Base-by-base conservation (phyloP, 2,329 filamentous ascomycete species). In the Monosporascus cannonballus region DNA sequence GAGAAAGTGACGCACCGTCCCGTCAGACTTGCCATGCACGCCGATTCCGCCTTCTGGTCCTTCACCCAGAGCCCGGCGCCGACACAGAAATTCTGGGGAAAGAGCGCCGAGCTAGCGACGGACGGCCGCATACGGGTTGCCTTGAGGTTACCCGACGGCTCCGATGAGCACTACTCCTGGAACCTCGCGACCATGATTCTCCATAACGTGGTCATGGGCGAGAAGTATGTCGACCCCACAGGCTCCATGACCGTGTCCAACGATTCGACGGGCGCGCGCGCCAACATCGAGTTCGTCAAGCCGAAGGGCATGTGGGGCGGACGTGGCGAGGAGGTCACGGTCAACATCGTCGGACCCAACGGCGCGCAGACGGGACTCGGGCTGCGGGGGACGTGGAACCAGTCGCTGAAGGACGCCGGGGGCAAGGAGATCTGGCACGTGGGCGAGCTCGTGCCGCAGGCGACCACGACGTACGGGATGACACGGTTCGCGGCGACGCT, bases 71-170 rank as follows among this genome's bases (percentile, higher is more conserved):
- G 87, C 4, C 90, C 94, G 0, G 86, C 88, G 52, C 94, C 94
- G 0, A 87, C 87, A 22, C 93, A 99, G 67, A 97, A 97, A 67
- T 99, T 99, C 74, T 97, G 94, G 94, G 94, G 94, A 52, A 97
- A 97, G 75, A 93, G 87, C 51, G 90, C 90, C 3, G 94, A 99
- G 70, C 84, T 99, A 56, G 94, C 89, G 55, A 97, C 91, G 0
- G 93, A 96, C 51, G 94, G 94, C 2, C 87, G 90, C 25, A 85
- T 90, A 3, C 83, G 92, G 48, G 77, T 96, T 39, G 83, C 85
- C 39, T 74, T 99, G 27, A 85, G 79, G 25, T 67, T 85, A 48
- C 60, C 76, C 0, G 81, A 94, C 66, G 79, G 80, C 2, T 81
- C 76, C 1, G 88, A 90, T 51, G 93, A 97, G 67, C 80, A 84